Evolutionary conservation across 345 rosid species (phyloP), one percentile per base, ranked within the genome.

Genomic region (Murraya paniculata): DNA sequence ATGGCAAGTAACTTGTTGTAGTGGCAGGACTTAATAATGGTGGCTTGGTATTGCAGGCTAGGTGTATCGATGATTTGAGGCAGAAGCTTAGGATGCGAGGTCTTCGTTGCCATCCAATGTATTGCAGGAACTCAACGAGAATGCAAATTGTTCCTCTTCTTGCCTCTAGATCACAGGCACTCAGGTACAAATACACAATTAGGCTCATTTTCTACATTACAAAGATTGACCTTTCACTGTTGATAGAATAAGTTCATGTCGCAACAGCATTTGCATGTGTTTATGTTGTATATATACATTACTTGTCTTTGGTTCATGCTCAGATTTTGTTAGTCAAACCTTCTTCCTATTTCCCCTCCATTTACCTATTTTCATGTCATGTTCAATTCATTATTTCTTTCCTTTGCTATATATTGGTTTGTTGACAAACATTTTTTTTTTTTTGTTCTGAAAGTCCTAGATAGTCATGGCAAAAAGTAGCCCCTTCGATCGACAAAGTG

Each of bases 81-180:
- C 98, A 92, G 88, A 95, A 90, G 85, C 93, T 95, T 67, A 86
- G 99, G 80, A 86, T 95, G 88, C 82, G 99, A 48, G 99, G 99
- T 30, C 97, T 95, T 31, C 97, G 99, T 50, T 93, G 99, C 82
- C 99, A 95, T 85, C 97, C 94, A 0, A 93, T 95, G 97, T 95
- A 95, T 39, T 93, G 99, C 87, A 82, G 98, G 84, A 91, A 84
- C 82, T 89, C 91, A 11, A 91, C 94, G 6, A 89, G 93, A 81
- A 56, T 93, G 87, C 99, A 95, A 66, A 85, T 90, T 33, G 77
- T 95, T 73, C 99, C 98, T 81, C 96, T 93, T 27, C 92, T 92
- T 73, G 99, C 99, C 64, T 95, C 99, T 79, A 87, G 99, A 72
- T 89, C 98, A 36, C 98, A 89, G 61, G 97, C 99, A 56, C 99